Evolutionary conservation across 73 alveolate genomes (phyloP), one percentile per base, ranked within the genome.

Genomic region (Breviolum minutum): DNA sequence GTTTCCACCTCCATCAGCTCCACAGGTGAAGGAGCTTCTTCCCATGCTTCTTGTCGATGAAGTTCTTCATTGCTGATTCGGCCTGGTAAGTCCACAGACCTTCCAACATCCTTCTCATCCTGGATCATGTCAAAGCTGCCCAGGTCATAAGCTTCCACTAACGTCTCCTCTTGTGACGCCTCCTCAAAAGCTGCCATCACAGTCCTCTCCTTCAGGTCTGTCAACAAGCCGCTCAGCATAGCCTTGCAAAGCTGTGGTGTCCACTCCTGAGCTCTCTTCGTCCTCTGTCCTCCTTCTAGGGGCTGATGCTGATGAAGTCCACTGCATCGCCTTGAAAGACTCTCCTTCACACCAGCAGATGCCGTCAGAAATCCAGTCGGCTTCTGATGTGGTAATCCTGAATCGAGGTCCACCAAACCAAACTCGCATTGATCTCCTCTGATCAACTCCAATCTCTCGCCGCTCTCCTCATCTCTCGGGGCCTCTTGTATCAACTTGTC

Each of bases 331-430:
- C 16, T 61, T 16, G 9, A 4, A 30, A 32, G 66, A 0, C 0
- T 14, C 7, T n/a, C 76, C 87, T 89, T 89, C 14, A 89, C 64
- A 0, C 12, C 62, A 22, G 27, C 73, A 9, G 63, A 19, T 19
- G 87, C 76, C 29, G 96, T 89, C 74, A 71, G 24, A 24, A 71
- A 26, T 0, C 76, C 60, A 7, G 73, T 89, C 6, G 86, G 96
- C 76, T 89, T 69, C 63, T 27, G 19, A 26, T 48, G 87, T 12
- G 24, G 61, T n/a, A 8, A 26, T 11, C 30, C 63, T 32, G 32
- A 40, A 5, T 19, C 62, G 16, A 8, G 11, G 11, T 89, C 87
- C 27, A 2, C 63, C 11, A 89, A 87, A 12, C 96, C 96, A 89
- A 40, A 83, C 6, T 30, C 40, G 26, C 92, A 83, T 22, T 14